A percentile compares a stretch with the other conserved stretches of the same genome.
Evolutionary conservation across 108 stramenopile genomes (phyloP).

Genomic region (Fragilaria crotonensis): DNA sequence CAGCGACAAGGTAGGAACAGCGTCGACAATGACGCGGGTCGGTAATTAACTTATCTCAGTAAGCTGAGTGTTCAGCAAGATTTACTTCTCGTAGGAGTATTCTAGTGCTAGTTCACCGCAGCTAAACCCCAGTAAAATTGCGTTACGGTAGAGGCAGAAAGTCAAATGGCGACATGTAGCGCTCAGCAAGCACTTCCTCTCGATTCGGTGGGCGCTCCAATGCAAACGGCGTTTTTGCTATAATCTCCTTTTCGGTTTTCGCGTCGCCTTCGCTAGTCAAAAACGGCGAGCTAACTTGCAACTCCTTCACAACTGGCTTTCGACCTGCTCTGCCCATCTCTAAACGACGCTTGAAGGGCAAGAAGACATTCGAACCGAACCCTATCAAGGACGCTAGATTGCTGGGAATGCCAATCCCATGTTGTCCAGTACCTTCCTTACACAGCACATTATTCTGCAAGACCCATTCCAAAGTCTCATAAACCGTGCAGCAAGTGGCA

Average conservation of each 20-base stretch:
- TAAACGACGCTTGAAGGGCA: neutral
- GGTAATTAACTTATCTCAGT: no score
- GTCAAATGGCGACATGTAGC: neutral
- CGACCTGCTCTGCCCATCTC: neutral
- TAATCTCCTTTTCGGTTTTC: neutral
- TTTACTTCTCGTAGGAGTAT: no score
- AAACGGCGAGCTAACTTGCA: neutral
- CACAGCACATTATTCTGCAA: neutral
- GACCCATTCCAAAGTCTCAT: neutral
- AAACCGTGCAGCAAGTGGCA: neutral
- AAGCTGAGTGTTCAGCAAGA: no score
- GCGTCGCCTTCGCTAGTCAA: neutral
- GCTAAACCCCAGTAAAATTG: no score
- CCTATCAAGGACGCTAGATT: neutral
- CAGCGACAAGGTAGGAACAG: constrained; percentile 97
- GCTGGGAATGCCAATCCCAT: neutral
- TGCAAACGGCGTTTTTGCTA: neutral
- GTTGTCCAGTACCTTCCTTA: neutral
- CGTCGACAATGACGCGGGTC: constrained; percentile 90
- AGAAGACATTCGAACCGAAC: neutral
- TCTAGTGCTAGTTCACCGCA: no score
- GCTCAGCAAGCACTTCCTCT: neutral
- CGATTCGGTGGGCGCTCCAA: neutral
- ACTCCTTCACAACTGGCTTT: neutral
- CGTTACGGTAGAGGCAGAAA: neutral